phyloP scores from a whole-genome alignment of 78 protist species.

The Dictyostelium discoideum region dicty_2.7 NC_007088.5:6973001-6973500 shows the following conservation, averaged over 20 bases:
- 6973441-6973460: not conserved
- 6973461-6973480: not conserved
- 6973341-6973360: not conserved
- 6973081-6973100: not conserved
- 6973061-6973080: not conserved
- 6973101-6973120: constrained; percentile 29
- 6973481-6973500: not conserved
- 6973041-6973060: not conserved
- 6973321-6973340: not conserved
- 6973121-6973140: constrained; percentile 35
- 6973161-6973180: constrained; percentile 20
- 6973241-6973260: not conserved
- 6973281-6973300: not conserved
- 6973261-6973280: not conserved
- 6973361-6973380: not conserved
- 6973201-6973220: not conserved
- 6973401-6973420: not conserved
- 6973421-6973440: not conserved
- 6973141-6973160: constrained; percentile 7
- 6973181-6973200: constrained; percentile 52
- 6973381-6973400: not conserved
- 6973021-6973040: not conserved
- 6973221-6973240: not conserved
- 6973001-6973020: constrained; percentile 41
- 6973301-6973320: not conserved